Evolutionary conservation across 768 basidiomycete species (phyloP).

Genomic region (Dioszegia hungarica): DNA sequence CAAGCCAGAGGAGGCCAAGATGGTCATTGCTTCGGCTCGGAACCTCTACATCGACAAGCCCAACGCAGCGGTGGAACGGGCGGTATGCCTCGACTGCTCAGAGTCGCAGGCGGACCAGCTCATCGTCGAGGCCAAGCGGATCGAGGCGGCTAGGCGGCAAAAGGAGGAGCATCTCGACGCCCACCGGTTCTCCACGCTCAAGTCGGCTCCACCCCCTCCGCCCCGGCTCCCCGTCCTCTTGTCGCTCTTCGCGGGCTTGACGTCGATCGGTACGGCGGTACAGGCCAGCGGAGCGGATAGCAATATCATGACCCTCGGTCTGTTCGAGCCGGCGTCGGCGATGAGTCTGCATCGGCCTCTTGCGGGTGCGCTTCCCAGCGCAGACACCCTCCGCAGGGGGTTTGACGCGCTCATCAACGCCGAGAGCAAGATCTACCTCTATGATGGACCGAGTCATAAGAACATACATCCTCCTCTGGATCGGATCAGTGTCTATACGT

Average conservation of each 20-base stretch:
- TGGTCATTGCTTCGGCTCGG: conserved; percentile 17
- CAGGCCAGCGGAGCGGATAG: not conserved
- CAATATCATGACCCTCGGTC: conserved; percentile 14
- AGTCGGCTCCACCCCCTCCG: not conserved
- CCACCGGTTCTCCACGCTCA: conserved; percentile 5
- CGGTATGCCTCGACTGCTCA: conserved; percentile 21
- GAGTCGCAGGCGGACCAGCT: conserved; percentile 12
- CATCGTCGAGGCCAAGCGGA: conserved; percentile 10
- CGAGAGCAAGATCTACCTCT: conserved; percentile 26
- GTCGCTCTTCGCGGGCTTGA: conserved; percentile 8
- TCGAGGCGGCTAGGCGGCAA: not conserved
- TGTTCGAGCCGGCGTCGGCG: conserved; percentile 19
- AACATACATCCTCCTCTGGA: conserved; percentile 20
- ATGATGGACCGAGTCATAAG: conserved; percentile 17
- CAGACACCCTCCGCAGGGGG: conserved; percentile 20
- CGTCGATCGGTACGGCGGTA: not conserved
- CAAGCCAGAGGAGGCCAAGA: conserved; percentile 12
- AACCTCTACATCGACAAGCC: conserved; percentile 3
- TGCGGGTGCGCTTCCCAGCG: conserved; percentile 21
- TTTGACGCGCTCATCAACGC: conserved; percentile 27
- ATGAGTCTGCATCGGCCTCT: conserved; percentile 21
- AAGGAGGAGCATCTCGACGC: conserved; percentile 1
- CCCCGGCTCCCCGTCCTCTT: conserved; percentile 15
- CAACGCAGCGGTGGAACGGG: conserved; percentile 13
- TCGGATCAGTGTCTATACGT: conserved; percentile 24